These are phyloP conservation scores for Mollisiaceae sp. DNA, from an alignment of 2,329 filamentous ascomycete genomes.

Conservation along the genomic window DNA sequence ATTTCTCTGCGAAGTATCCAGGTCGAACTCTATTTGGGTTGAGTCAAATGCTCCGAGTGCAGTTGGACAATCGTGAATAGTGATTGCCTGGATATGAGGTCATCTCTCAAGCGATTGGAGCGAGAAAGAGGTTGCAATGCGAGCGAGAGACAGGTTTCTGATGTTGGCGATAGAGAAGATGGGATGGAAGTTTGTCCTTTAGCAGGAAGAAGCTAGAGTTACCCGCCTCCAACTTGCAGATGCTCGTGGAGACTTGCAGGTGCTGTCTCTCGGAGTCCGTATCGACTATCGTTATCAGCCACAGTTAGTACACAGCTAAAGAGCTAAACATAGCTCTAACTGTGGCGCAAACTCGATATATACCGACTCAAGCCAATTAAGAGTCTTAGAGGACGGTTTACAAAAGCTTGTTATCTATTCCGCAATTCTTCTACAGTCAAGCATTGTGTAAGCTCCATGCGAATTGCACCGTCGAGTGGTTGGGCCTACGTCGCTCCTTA, in stretches of 20 bases:
- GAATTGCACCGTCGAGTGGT: background rate
- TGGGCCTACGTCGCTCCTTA: conserved; percentile 17
- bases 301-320: background rate
- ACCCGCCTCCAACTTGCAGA: background rate
- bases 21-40: background rate
- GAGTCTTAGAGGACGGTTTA: background rate
- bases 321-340: conserved; percentile 13
- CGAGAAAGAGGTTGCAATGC: background rate
- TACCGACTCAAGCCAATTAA: background rate
- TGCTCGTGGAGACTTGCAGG: background rate
- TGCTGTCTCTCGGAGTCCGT: background rate
- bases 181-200: background rate
- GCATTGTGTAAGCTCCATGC: background rate
- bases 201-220: background rate
- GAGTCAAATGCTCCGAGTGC: conserved; percentile 2
- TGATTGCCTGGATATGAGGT: conserved; percentile 9
- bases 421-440: background rate
- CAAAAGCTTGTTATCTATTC: background rate
- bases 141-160: background rate
- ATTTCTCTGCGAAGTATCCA: background rate
- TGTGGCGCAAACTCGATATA: conserved; percentile 9
- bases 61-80: background rate
- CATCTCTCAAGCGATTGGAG: conserved; percentile 4
- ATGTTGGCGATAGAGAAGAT: background rate
- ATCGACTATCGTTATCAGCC: conserved; percentile 2